Base-by-base conservation (phyloP, 2,329 filamentous ascomycete species). In the Colletotrichum gigasporum region DNA sequence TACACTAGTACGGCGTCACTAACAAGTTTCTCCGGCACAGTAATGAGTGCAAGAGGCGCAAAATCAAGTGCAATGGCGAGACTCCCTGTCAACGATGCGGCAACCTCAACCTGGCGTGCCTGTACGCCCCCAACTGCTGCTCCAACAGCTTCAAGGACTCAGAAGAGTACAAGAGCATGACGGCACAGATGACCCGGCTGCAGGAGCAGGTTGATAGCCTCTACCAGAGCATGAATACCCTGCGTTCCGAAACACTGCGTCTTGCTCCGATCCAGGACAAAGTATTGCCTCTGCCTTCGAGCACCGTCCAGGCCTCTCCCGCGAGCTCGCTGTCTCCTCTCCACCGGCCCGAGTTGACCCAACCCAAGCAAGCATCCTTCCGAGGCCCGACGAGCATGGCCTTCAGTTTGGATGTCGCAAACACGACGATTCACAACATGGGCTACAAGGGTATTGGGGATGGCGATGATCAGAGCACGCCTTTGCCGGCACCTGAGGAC, bases 81-180 rank as follows among this genome's bases (percentile, higher is more conserved):
- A 86, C 84, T 1, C 86, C 88, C 1, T 92, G 90, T 68, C 84
- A 88, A 64, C 82, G 90, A 60, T 92, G 90, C 70, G 86, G 88
- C 69, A 89, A 90, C 69, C 87, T 91, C 74, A 88, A 87, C 69
- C 81, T 91, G 16, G 77, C 84, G 66, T 91, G 89, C 71, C 79
- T 90, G 44, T 91, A 91, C 77, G 83, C 88, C 5, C 85, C 87
- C 12, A 90, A 90, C 71, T 90, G 88, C 74, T 90, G 87, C 73
- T 80, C 87, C 67, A 94, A 88, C 80, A 93, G 87, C 76, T 94
- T 97, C 84, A 96, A 95, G 76, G 94, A 97, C 72, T 94, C 93
- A 47, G 92, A 96, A 9, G 94, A 97, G 75, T 97, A 94, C 82
- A 92, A 89, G 72, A 86, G 89, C 35, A 93, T 97, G 89, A 87